Conservation (phyloP, 2,329 filamentous ascomycete genomes). For the Penicillium sp. region DNA sequence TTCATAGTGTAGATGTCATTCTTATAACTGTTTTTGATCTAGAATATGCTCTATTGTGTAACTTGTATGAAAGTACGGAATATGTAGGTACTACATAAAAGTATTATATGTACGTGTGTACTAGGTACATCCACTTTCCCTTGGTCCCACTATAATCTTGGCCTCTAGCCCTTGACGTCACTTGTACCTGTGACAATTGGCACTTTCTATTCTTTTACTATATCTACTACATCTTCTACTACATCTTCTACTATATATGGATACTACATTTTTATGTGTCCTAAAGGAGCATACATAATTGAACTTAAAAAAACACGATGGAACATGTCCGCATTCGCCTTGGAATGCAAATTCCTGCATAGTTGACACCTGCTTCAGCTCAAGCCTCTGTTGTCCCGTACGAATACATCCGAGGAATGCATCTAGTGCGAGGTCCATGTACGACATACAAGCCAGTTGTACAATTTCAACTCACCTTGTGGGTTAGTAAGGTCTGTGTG, state of each 20-base stretch:
- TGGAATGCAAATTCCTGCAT: constrained; percentile 9
- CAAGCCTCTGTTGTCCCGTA: constrained; percentile 3
- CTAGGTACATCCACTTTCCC: constrained; percentile 6
- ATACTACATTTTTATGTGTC: background rate
- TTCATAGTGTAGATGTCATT: background rate
- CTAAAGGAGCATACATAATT: background rate
- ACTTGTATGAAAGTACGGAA: background rate
- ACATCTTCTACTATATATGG: background rate
- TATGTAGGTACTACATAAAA: too few species aligned
- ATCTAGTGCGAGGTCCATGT: constrained; percentile 11
- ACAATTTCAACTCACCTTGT: background rate
- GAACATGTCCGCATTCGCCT: background rate
- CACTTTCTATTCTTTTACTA: background rate
- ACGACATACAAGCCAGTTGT: constrained; percentile 6
- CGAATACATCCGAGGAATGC: constrained; percentile 5
- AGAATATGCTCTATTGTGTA: background rate
- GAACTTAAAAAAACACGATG: background rate
- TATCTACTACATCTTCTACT: too few species aligned
- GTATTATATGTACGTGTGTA: background rate
- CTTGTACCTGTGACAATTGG: constrained; percentile 1
- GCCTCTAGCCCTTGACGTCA: constrained; percentile 9
- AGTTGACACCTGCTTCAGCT: background rate
- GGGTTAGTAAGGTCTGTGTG: background rate
- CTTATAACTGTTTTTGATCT: background rate
- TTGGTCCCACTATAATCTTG: constrained; percentile 9